Evolutionary conservation across 2,329 filamentous ascomycete genomes (phyloP), one percentile per base, ranked within the genome.

Genomic region (Colletotrichum tanaceti): DNA sequence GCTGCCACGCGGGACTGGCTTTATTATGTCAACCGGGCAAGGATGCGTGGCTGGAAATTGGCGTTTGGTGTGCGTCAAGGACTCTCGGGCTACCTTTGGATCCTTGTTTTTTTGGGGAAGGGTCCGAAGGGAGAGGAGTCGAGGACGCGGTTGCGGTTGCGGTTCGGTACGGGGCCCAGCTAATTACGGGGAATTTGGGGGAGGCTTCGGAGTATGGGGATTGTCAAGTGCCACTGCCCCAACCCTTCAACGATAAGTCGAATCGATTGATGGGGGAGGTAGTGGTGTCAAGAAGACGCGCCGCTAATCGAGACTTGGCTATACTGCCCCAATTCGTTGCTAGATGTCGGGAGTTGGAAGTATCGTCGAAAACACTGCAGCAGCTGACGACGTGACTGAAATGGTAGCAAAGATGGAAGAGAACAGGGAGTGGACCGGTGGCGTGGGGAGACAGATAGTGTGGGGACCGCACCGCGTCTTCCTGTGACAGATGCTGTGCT

Each of bases 1-100:
- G 61, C 24, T 65, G 47, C 61, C 65, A 59, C 61, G 54, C 39
- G 54, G 54, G 22, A 60, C 18, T 28, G 61, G 32, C 65, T 68
- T 68, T 49, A 32, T 50, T 41, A 60, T 50, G 63, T 60, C 62
- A 65, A 68, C 39, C 13, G 10, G 41, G 35, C 63, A 65, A 55
- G 63, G 66, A 39, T 65, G 50, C 13, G 38, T 39, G 41, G 50
- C n/a, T 49, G 41, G 24, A 24, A 20, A 18, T 41, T 18, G 39
- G 43, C 57, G 53, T 49, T 24, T 52, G 53, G 38, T 46, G 41
- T 32, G 39, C 47, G 41, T 47, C 55, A 24, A 43, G 18, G 6
- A 28, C 41, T 20, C 5, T 22, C 10, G 14, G 44, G 28, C 28
- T 47, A 47, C 55, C 50, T 41, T 22, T 22, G 6, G 11, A 54